phyloP scores from a whole-genome alignment of 2,329 filamentous ascomycete species.

The Sclerotiophoma versabilis region DNA sequence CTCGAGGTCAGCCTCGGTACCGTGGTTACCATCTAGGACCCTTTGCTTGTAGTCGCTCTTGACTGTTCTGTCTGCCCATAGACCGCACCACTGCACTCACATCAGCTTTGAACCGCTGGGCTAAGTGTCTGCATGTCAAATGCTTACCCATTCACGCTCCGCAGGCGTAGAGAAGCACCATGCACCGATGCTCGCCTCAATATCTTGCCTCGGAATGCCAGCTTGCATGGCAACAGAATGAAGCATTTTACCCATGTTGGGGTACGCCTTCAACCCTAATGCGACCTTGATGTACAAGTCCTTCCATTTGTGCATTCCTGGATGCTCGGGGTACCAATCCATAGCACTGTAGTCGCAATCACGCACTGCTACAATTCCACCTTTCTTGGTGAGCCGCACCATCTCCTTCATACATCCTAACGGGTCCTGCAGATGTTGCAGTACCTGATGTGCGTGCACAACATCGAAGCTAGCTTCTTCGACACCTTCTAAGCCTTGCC shows the following conservation, averaged over 20 bases:
- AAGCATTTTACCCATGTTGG: constrained; percentile 45
- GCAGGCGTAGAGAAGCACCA: constrained; percentile 53
- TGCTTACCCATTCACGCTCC: constrained; percentile 39
- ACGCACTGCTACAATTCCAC: constrained; percentile 61
- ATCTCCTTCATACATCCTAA: constrained; percentile 61
- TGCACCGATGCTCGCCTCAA: constrained; percentile 49
- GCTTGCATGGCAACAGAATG: constrained; percentile 51
- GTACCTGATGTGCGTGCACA: constrained; percentile 66
- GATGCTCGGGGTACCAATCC: constrained; percentile 50
- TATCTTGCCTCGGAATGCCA: constrained; percentile 47
- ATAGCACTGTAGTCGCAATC: constrained; percentile 47
- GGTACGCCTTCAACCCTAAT: constrained; percentile 40
- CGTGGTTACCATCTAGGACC: constrained; percentile 47
- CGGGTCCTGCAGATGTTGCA: constrained; percentile 63
- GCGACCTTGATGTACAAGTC: constrained; percentile 45
- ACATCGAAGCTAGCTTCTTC: constrained; percentile 60
- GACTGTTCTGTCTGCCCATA: constrained; percentile 49
- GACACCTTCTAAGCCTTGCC: constrained; percentile 53
- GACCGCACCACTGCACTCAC: constrained; percentile 44
- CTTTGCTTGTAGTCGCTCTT: constrained; percentile 47
- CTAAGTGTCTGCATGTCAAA: too few relatives aligned
- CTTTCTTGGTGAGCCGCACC: constrained; percentile 60
- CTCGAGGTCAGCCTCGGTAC: constrained; percentile 50
- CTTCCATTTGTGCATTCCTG: constrained; percentile 45
- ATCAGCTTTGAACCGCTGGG: not conserved